Percentiles rank a stretch among this genome's conserved stretches.
These are phyloP conservation scores for Ettlia oleoabundans DNA, from an alignment of 139 green algal genomes.

Conservation along the genomic window DNA sequence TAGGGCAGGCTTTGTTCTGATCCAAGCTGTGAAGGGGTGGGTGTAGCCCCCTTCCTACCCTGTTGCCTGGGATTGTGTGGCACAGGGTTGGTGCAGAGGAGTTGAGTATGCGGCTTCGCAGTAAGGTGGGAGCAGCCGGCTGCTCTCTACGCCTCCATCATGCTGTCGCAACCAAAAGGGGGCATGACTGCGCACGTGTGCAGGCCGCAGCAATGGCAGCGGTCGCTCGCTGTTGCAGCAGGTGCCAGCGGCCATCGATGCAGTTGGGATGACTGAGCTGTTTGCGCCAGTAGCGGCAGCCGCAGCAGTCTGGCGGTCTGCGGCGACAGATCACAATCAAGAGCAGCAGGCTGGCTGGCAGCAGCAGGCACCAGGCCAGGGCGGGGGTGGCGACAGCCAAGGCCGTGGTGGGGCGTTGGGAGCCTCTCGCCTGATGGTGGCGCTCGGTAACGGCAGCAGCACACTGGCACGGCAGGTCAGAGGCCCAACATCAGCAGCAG, in stretches of 20 bases:
- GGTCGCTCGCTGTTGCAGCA: constrained; percentile 31
- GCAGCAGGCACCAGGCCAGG: constrained; percentile 8
- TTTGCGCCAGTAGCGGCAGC: constrained; percentile 9
- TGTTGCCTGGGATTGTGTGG: too few species aligned
- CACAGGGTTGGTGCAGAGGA: too few species aligned
- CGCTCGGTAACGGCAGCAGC: neutral
- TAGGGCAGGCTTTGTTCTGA: too few species aligned
- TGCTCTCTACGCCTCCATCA: too few species aligned
- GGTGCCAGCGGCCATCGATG: constrained; percentile 34
- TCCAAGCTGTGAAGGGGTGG: too few species aligned
- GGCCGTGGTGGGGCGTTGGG: neutral
- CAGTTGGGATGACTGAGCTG: constrained; percentile 24
- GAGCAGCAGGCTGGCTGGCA: constrained; percentile 4
- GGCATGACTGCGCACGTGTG: neutral
- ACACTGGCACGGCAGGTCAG: neutral
- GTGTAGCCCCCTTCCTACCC: too few species aligned
- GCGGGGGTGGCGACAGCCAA: neutral
- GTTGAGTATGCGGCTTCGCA: too few species aligned
- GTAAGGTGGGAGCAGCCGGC: too few species aligned
- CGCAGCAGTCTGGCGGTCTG: neutral
- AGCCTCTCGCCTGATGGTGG: constrained; percentile 4
- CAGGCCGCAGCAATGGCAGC: neutral
- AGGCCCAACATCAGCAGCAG: neutral
- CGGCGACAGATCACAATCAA: constrained; percentile 7
- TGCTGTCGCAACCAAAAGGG: too few species aligned